Evolutionary conservation across 139 green algal species (phyloP), one percentile per base, ranked within the genome.

Genomic region (Haematococcus lacustris): DNA sequence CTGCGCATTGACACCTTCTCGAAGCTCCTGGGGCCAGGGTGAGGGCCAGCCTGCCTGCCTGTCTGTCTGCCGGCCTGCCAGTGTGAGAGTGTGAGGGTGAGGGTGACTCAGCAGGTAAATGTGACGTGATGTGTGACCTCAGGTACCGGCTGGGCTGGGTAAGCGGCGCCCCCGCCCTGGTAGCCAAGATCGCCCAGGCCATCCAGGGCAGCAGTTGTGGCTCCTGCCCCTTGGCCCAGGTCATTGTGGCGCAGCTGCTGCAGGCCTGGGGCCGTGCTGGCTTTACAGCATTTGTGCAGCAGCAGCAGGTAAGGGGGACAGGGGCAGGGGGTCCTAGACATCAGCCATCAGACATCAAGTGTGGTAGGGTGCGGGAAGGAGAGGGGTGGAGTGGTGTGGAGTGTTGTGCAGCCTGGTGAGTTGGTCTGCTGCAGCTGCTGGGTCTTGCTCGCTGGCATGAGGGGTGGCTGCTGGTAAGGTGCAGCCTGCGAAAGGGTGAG

Each of bases 1-100:
- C 57, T 94, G 0, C 79, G 91, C 3, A 47, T 93, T 2, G 91
- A 96, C 83, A 90, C 83, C 33, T 90, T 96, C 63, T 73, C 86
- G 33, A 96, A 96, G 78, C 66, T 87, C 33, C 78, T 87, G 61
- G 78, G 73, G 43, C 74, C 74, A 51, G 74, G 60, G 87, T 88
- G 32, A 53, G 43, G 43, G 17, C 43, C 43, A 28, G 43, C 43
- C 43, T 9, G 43, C 43, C 5, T 64, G 57, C 28, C 13, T 38
- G 37, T 66, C 2, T 69, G 39, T 71, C 35, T 57, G 39, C 6
- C 26, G 1, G 50, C 47, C 68, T 80, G 81, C 33, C 34, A 87
- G 74, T 64, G 9, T 35, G 9, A 37, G 9, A 9, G 57, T 30
- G 57, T 64, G 57, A 9, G 9, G 23, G 57, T 64, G 57, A 9